Conservation (phyloP, 1,139 yeast species). For the Suhomyces wounanorum region DNA sequence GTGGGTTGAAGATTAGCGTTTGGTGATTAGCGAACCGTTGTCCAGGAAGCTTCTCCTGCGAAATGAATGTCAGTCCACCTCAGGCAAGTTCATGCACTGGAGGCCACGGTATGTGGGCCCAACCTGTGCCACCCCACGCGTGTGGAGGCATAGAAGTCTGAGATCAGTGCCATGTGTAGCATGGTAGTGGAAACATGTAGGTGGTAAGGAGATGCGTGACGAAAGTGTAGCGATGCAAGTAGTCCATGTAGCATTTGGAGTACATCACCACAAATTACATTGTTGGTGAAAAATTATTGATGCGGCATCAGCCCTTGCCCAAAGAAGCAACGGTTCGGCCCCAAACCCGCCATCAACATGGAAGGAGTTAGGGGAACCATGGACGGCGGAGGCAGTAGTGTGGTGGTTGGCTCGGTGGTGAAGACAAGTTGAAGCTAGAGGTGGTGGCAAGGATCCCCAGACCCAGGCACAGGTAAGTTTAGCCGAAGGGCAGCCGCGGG, state of each 20-base stretch:
- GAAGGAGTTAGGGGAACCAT: no score
- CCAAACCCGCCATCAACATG: background rate
- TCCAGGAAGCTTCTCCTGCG: background rate
- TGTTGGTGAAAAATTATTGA: background rate
- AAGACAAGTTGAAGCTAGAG: no score
- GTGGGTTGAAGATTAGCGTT: background rate
- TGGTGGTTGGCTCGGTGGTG: no score
- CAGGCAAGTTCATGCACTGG: background rate
- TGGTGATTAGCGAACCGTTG: background rate
- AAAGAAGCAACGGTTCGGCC: background rate
- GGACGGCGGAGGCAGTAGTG: no score
- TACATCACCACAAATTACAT: background rate
- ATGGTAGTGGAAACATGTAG: no score
- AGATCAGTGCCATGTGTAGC: no score
- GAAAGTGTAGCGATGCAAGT: no score
- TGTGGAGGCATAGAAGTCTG: background rate
- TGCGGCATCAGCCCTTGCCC: background rate
- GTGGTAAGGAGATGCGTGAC: no score
- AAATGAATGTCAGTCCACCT: background rate
- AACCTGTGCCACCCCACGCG: background rate
- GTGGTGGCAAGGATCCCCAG: background rate
- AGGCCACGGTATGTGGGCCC: background rate
- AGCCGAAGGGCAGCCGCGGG: background rate
- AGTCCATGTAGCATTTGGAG: no score
- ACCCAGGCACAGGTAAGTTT: background rate